phyloP scores from a whole-genome alignment of 2,329 filamentous ascomycete species.

The Beauveria australis region DNA sequence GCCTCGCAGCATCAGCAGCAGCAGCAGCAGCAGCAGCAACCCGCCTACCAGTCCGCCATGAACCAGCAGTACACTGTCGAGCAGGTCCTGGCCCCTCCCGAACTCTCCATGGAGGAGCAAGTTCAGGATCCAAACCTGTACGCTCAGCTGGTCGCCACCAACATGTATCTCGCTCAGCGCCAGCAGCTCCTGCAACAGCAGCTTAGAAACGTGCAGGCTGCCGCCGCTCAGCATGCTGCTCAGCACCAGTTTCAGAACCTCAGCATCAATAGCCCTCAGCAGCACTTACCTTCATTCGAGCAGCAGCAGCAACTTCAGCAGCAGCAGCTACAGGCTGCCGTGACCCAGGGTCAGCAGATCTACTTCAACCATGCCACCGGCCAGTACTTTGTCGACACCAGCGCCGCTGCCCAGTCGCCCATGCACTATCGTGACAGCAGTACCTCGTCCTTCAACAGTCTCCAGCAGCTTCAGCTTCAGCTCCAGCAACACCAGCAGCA shows the following conservation, averaged over 20 bases:
- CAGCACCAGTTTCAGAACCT: conserved; percentile 69
- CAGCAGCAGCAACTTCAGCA: conserved; percentile 31
- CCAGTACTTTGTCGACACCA: conserved; percentile 73
- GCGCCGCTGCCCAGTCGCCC: conserved; percentile 34
- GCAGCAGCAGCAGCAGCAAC: conserved; percentile 20
- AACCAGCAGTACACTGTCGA: conserved; percentile 65
- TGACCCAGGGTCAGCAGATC: conserved; percentile 58
- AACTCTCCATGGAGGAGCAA: conserved; percentile 64
- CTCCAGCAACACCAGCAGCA: conserved; percentile 16
- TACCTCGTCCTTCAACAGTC: conserved; percentile 25
- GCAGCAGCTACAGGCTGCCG: conserved; percentile 27
- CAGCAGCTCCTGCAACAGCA: conserved; percentile 94
- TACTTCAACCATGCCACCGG: conserved; percentile 83
- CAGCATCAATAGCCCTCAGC: conserved; percentile 50
- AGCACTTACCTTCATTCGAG: conserved; percentile 23
- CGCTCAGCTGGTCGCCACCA: conserved; percentile 82
- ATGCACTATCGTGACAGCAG: conserved; percentile 36
- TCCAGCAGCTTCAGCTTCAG: conserved; percentile 16
- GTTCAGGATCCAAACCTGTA: conserved; percentile 75
- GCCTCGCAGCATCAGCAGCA: conserved; percentile 23
- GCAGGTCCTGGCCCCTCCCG: conserved; percentile 77
- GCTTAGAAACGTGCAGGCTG: conserved; percentile 72
- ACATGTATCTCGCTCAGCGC: conserved; percentile 86
- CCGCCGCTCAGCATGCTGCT: conserved; percentile 35
- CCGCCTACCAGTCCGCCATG: conserved; percentile 23